Percentiles rank a stretch among this genome's conserved stretches.
phyloP scores from a whole-genome alignment of 257 asterid genomes.

The Linaria vulgaris region DNA sequence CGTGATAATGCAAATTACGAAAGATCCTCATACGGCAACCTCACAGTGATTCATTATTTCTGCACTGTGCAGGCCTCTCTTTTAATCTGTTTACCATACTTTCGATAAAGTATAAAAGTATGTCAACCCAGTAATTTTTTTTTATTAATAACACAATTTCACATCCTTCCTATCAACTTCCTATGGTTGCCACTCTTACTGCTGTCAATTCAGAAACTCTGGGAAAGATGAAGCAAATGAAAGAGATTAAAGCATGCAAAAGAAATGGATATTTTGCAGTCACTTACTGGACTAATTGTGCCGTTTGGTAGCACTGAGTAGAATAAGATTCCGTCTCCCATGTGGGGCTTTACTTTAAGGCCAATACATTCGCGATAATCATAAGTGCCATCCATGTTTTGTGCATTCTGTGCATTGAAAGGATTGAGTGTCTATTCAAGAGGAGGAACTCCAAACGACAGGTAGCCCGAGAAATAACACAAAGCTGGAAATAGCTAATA shows the following conservation, averaged over 20 bases:
- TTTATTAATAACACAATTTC: no score
- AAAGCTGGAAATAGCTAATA: no score
- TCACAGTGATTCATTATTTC: no score
- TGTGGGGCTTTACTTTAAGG: slow-evolving; percentile 74
- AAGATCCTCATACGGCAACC: no score
- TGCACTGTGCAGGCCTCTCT: no score
- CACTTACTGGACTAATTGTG: slow-evolving; percentile 60
- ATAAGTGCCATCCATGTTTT: slow-evolving; percentile 52
- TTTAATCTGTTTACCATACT: no score
- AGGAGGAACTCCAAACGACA: no score
- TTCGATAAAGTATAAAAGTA: no score
- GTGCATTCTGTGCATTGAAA: slow-evolving; percentile 50
- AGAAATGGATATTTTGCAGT: background rate
- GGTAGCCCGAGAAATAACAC: no score
- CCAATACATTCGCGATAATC: slow-evolving; percentile 69
- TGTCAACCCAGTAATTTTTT: no score
- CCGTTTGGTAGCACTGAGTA: slow-evolving; percentile 73
- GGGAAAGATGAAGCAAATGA: background rate
- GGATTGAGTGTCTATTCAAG: background rate
- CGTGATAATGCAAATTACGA: no score
- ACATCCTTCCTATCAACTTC: no score
- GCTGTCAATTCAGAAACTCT: background rate
- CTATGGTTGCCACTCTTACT: background rate
- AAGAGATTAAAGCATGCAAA: background rate
- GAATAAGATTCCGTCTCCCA: slow-evolving; percentile 90